Conservation (phyloP, 768 basidiomycete genomes). For the Pleurotus eryngii region DNA sequence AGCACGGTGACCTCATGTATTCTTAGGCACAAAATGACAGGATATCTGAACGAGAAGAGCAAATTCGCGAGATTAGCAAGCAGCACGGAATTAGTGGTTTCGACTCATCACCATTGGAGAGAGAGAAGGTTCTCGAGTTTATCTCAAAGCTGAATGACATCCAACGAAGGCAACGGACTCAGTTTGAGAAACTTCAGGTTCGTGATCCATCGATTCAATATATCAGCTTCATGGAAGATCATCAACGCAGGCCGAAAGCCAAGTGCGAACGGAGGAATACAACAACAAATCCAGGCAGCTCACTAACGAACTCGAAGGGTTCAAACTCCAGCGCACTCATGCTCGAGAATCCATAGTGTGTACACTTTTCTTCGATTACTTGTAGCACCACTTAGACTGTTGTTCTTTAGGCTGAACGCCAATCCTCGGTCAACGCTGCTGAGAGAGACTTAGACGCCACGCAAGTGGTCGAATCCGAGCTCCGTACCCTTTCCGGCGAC, state of each 20-base stretch:
- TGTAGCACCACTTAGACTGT: background rate
- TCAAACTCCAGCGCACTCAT: constrained; percentile 50
- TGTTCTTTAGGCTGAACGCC: constrained; percentile 41
- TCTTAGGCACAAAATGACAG: constrained; percentile 70
- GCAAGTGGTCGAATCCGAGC: constrained; percentile 49
- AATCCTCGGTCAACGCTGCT: constrained; percentile 45
- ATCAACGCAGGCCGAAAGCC: constrained; percentile 46
- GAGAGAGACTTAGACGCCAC: constrained; percentile 58
- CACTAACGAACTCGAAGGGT: constrained; percentile 49
- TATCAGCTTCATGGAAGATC: background rate
- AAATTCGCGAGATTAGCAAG: constrained; percentile 67
- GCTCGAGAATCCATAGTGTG: constrained; percentile 59
- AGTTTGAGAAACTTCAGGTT: constrained; percentile 71
- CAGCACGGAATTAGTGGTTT: constrained; percentile 74
- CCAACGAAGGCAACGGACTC: constrained; percentile 56
- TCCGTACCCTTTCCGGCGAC: constrained; percentile 53
- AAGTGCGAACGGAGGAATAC: constrained; percentile 60
- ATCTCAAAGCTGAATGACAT: constrained; percentile 60
- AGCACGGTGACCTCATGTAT: background rate
- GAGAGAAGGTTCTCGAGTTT: constrained; percentile 73
- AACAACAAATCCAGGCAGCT: constrained; percentile 54
- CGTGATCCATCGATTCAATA: constrained; percentile 1
- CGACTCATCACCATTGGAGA: constrained; percentile 64
- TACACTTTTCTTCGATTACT: background rate
- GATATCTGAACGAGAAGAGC: constrained; percentile 64